Percentiles rank a stretch among this genome's conserved stretches.
Conservation (phyloP, 345 rosid species). For the Aquilaria yunnanensis region DNA sequence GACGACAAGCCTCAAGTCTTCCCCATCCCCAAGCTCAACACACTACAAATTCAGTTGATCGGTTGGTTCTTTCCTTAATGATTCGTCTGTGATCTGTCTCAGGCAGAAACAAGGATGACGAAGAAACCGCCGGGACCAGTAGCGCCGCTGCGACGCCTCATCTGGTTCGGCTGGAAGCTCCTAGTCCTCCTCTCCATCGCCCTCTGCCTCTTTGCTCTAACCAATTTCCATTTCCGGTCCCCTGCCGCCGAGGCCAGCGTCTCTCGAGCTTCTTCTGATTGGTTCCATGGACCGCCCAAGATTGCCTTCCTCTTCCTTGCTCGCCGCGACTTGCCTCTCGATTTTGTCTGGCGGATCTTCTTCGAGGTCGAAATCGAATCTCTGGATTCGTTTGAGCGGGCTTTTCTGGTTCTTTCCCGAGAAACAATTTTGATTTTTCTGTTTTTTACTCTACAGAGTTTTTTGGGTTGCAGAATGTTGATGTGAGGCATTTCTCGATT, state of each 20-base stretch:
- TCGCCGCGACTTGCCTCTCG: slow-evolving; percentile 35
- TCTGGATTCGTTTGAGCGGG: background rate
- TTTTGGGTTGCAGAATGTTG: slow-evolving; percentile 30
- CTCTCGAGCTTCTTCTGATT: slow-evolving; percentile 6
- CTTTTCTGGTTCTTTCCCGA: background rate
- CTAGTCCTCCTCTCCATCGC: slow-evolving; percentile 30
- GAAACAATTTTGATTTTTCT: background rate
- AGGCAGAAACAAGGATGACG: no score
- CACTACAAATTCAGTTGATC: no score
- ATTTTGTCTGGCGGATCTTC: slow-evolving; percentile 42
- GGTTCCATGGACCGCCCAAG: slow-evolving; percentile 26
- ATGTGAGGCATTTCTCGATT: slow-evolving; percentile 35
- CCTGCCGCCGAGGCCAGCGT: background rate
- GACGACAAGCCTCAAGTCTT: no score
- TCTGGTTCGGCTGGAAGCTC: slow-evolving; percentile 40
- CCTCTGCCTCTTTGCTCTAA: slow-evolving; percentile 35
- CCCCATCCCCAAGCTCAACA: no score
- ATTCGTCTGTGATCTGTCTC: no score
- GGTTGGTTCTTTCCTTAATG: no score
- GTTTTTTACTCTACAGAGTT: background rate
- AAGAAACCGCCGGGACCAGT: no score
- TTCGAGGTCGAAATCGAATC: slow-evolving; percentile 27
- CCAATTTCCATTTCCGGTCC: slow-evolving; percentile 30
- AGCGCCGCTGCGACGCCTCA: slow-evolving; percentile 14
- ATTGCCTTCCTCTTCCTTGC: slow-evolving; percentile 39